A percentile compares a stretch with the other conserved stretches of the same genome.
Evolutionary conservation across 116 monocot species (phyloP).

Genomic region (Iris pallida): DNA sequence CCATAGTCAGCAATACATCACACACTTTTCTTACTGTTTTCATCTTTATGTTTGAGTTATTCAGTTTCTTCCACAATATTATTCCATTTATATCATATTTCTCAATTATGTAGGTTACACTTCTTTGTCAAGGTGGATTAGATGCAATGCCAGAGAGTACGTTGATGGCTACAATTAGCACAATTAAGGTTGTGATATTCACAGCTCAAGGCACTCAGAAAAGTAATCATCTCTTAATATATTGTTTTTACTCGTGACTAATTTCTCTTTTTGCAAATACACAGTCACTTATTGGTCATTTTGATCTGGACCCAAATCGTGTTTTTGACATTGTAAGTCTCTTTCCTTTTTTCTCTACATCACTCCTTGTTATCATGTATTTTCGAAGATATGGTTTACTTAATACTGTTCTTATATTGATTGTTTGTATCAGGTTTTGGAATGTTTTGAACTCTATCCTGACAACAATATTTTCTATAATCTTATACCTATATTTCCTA

Average conservation of each 20-base stretch:
- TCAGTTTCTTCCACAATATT: background rate
- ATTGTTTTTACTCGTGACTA: background rate
- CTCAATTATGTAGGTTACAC: slow-evolving; percentile 63
- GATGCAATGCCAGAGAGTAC: slow-evolving; percentile 40
- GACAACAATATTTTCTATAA: slow-evolving; percentile 62
- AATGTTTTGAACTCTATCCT: slow-evolving; percentile 89
- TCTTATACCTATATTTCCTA: slow-evolving; percentile 89
- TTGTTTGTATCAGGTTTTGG: slow-evolving; percentile 65
- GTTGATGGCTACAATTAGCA: slow-evolving; percentile 55
- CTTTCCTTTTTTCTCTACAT: background rate
- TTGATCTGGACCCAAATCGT: slow-evolving; percentile 97
- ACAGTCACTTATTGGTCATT: slow-evolving; percentile 98
- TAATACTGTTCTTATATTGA: too few relatives aligned
- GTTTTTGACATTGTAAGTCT: slow-evolving; percentile 97
- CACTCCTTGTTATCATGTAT: background rate
- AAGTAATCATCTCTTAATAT: background rate
- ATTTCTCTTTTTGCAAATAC: slow-evolving; percentile 7
- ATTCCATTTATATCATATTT: background rate
- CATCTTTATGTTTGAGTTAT: too few relatives aligned
- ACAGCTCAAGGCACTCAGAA: too few relatives aligned
- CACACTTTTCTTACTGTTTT: too few relatives aligned
- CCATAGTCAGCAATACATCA: too few relatives aligned
- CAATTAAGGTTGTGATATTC: slow-evolving; percentile 62
- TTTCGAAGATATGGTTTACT: too few relatives aligned
- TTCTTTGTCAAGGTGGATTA: slow-evolving; percentile 81